These are phyloP conservation scores for Osmanthus fragrans DNA, from an alignment of 257 asterid genomes.

Conservation along the genomic window DNA sequence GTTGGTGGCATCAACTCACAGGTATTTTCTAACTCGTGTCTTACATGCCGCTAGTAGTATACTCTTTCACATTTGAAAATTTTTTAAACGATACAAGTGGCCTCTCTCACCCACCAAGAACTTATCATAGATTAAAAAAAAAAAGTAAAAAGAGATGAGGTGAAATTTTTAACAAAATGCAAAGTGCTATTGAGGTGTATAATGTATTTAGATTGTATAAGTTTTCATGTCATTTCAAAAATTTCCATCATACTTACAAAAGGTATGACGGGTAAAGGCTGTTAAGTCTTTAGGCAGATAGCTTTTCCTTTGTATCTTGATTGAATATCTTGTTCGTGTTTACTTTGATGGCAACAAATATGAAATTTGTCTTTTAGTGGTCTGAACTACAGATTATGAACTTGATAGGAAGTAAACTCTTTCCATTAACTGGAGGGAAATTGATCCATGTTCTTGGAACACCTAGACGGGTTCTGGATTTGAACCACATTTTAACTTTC, in stretches of 20 bases:
- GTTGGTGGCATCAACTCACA: constrained; percentile 94
- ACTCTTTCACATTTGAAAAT: not conserved
- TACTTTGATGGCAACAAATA: not conserved
- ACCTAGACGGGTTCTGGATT: not conserved
- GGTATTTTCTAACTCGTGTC: constrained; percentile 36
- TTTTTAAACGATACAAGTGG: not conserved
- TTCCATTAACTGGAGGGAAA: not conserved
- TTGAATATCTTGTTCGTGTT: not conserved
- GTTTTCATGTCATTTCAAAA: not conserved
- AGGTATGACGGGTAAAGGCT: not conserved
- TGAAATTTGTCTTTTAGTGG: not conserved
- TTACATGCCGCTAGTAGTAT: not conserved
- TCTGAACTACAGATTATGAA: not conserved
- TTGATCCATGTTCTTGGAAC: not conserved
- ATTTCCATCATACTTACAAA: not conserved
- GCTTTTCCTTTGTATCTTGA: not conserved
- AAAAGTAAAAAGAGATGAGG: not conserved
- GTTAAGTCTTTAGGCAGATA: not conserved
- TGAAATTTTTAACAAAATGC: not conserved
- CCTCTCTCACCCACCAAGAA: not conserved
- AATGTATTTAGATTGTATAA: not conserved
- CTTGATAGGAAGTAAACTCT: not conserved
- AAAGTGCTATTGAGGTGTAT: not conserved
- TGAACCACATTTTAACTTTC: not conserved
- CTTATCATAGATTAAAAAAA: not conserved